Evolutionary conservation across 2,329 filamentous ascomycete genomes (phyloP).

Genomic region (Coniochaeta sp.): DNA sequence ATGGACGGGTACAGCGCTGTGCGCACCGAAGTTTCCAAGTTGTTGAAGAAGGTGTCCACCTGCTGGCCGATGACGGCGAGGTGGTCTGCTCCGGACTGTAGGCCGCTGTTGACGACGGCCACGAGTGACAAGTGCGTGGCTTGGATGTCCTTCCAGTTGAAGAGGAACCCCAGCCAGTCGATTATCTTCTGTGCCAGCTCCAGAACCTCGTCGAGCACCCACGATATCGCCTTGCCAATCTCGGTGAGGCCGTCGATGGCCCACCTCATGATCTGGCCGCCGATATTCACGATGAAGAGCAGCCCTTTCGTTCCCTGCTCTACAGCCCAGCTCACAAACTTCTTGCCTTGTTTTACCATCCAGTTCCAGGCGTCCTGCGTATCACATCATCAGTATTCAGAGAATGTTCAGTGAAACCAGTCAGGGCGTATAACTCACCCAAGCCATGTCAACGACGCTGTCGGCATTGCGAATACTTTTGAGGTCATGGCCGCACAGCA

Average conservation of each 20-base stretch:
- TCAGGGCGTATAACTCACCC: neutral
- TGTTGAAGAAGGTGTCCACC: too few species aligned
- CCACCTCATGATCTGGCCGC: neutral
- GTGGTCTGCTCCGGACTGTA: too few species aligned
- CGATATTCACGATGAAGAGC: neutral
- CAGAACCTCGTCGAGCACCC: neutral
- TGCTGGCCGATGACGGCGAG: too few species aligned
- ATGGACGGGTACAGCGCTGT: too few species aligned
- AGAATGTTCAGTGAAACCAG: too few species aligned
- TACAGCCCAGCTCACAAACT: neutral
- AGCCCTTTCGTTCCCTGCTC: neutral
- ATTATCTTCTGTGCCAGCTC: neutral
- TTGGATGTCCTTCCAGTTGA: neutral
- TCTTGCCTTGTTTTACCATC: neutral
- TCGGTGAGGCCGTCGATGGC: neutral
- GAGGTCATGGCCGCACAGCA: neutral
- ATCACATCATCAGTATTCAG: neutral
- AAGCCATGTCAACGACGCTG: neutral
- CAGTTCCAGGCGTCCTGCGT: neutral
- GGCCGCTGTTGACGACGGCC: neutral
- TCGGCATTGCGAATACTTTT: too few species aligned
- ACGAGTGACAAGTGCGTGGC: neutral
- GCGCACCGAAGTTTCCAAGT: too few species aligned
- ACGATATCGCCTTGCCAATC: conserved; percentile 1
- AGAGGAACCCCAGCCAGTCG: neutral